phyloP scores from a whole-genome alignment of 2,329 filamentous ascomycete species.

The Trichophyton simii region DNA sequence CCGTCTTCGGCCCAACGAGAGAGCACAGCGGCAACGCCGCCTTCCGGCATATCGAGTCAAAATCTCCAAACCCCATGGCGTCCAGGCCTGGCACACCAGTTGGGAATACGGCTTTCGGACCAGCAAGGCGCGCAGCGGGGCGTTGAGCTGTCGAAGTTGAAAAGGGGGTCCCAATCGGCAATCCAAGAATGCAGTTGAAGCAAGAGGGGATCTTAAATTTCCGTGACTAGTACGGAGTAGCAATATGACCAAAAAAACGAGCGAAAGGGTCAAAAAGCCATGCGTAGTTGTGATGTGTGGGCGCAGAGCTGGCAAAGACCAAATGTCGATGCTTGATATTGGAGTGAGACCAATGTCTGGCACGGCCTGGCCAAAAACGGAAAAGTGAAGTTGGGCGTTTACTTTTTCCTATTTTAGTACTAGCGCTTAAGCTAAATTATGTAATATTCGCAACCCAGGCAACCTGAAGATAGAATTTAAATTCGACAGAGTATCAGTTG shows the following conservation, averaged over 20 bases:
- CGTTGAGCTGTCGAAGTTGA: background rate
- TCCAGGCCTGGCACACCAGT: constrained; percentile 3
- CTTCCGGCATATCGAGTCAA: constrained; percentile 71
- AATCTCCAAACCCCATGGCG: constrained; percentile 83
- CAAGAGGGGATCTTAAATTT: background rate
- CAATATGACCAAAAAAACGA: background rate
- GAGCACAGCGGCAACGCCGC: constrained; percentile 79
- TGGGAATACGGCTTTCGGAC: background rate
- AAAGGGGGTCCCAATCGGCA: background rate
- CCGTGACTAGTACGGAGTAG: no score
- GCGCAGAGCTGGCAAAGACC: background rate
- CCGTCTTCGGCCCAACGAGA: constrained; percentile 56
- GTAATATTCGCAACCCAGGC: background rate
- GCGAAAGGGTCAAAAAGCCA: background rate
- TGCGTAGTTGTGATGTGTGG: background rate
- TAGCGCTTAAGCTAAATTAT: background rate
- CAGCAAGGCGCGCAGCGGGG: background rate
- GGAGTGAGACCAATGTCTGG: background rate
- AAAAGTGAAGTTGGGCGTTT: constrained; percentile 4
- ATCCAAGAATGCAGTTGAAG: background rate
- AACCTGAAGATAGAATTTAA: background rate
- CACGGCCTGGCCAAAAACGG: background rate
- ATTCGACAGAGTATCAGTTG: background rate
- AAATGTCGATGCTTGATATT: background rate
- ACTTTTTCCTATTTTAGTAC: background rate